phyloP scores from a whole-genome alignment of 306 rosid genomes.

The Mucuna pruriens region DNA sequence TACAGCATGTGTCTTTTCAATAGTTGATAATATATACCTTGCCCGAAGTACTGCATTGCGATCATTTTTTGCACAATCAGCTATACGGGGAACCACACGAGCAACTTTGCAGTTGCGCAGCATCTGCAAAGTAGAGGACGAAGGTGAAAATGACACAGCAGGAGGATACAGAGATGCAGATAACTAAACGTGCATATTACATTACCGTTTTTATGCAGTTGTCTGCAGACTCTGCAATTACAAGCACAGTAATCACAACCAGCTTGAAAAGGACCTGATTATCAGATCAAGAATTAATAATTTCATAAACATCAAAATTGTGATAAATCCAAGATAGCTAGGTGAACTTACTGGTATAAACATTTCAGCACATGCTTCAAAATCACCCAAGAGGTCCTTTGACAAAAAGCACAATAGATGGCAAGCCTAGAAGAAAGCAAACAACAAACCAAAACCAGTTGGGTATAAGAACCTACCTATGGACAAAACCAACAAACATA shows the following conservation, averaged over 20 bases:
- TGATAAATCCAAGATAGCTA: constrained; percentile 29
- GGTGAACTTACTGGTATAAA: constrained; percentile 85
- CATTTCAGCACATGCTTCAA: constrained; percentile 91
- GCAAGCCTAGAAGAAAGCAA: constrained; percentile 71
- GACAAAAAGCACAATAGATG: constrained; percentile 94
- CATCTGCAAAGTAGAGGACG: constrained; percentile 62
- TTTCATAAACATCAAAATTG: constrained; percentile 32
- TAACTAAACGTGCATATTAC: constrained; percentile 18
- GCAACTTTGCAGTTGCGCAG: constrained; percentile 96
- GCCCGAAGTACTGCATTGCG: constrained; percentile 96
- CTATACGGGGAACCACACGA: constrained; percentile 95
- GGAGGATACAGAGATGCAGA: background rate
- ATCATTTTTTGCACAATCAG: constrained; percentile 91
- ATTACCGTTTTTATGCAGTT: constrained; percentile 98
- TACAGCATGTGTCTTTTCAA: background rate
- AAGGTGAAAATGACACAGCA: constrained; percentile 33
- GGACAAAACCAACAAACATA: constrained; percentile 22
- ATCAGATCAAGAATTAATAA: constrained; percentile 51
- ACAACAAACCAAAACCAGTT: constrained; percentile 23
- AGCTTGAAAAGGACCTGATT: constrained; percentile 99
- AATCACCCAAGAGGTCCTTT: constrained; percentile 97
- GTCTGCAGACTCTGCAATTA: constrained; percentile 98
- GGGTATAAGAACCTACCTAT: constrained; percentile 27
- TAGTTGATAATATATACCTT: constrained; percentile 56
- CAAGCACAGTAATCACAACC: constrained; percentile 99